These are phyloP conservation scores for Calonectria hawksworthii DNA, from an alignment of 2,329 filamentous ascomycete genomes.

Conservation along the genomic window DNA sequence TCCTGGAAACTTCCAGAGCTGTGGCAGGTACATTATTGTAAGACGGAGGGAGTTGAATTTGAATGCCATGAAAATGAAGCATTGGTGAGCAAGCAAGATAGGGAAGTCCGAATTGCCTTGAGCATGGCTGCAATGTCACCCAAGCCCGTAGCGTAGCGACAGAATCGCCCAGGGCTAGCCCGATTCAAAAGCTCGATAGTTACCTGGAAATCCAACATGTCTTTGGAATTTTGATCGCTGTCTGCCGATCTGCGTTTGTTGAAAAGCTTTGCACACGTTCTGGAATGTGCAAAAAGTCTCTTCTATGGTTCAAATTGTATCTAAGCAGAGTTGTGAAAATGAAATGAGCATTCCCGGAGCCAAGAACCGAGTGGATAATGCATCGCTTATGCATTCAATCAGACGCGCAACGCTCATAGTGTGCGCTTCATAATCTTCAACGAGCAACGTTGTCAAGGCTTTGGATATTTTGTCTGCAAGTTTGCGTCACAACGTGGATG, in stretches of 20 bases:
- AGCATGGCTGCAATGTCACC: too few relatives aligned
- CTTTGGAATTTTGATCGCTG: background rate
- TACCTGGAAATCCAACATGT: background rate
- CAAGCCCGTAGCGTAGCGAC: too few relatives aligned
- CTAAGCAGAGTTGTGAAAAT: background rate
- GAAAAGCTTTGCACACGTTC: background rate
- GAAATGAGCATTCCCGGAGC: background rate
- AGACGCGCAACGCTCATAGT: background rate
- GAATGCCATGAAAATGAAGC: background rate
- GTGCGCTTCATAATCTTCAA: background rate
- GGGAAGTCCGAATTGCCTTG: too few relatives aligned
- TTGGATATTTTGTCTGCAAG: background rate
- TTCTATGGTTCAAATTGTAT: background rate
- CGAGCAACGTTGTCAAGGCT: background rate
- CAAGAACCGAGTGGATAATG: background rate
- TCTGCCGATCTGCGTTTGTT: background rate
- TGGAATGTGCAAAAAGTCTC: background rate
- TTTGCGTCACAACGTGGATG: background rate
- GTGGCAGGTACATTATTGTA: background rate
- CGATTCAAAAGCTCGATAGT: background rate
- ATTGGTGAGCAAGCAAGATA: background rate
- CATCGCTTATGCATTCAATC: background rate
- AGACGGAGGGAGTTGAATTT: background rate
- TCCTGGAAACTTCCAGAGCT: background rate
- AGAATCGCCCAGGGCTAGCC: too few relatives aligned